Conservation (phyloP, 192 early-diverging fungal species). For the Backusella liffmaniae region DNA sequence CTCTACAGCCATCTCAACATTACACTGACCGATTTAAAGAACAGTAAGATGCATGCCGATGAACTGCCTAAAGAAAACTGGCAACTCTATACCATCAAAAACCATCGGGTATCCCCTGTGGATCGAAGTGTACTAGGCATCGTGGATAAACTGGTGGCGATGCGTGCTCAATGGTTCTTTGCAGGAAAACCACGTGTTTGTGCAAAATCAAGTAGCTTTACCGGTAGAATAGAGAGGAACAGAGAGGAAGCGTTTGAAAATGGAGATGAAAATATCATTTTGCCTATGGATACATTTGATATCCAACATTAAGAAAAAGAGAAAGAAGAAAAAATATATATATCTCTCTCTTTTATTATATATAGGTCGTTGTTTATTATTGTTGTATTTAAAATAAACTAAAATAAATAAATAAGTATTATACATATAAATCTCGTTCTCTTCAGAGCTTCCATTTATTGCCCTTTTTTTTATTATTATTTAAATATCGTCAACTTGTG, state of each 20-base stretch:
- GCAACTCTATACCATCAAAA: constrained; percentile 16
- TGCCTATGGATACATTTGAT: constrained; percentile 13
- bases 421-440: neutral
- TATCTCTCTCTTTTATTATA: neutral
- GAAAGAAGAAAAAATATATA: neutral
- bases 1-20: constrained; percentile 30
- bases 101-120: neutral
- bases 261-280: constrained; percentile 17
- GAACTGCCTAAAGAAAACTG: constrained; percentile 24
- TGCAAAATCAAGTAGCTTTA: constrained; percentile 34
- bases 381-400: neutral
- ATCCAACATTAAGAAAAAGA: neutral
- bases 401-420: neutral
- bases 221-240: constrained; percentile 26
- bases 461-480: neutral
- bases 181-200: constrained; percentile 30
- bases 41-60: constrained; percentile 8
- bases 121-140: constrained; percentile 31
- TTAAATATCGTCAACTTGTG: neutral
- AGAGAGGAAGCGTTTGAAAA: constrained; percentile 9
- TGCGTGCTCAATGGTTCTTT: constrained; percentile 36
- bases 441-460: neutral
- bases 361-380: neutral
- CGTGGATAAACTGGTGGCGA: constrained; percentile 40
- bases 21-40: constrained; percentile 20